phyloP scores from a whole-genome alignment of 306 rosid genomes.

The Quercus wislizeni region DNA sequence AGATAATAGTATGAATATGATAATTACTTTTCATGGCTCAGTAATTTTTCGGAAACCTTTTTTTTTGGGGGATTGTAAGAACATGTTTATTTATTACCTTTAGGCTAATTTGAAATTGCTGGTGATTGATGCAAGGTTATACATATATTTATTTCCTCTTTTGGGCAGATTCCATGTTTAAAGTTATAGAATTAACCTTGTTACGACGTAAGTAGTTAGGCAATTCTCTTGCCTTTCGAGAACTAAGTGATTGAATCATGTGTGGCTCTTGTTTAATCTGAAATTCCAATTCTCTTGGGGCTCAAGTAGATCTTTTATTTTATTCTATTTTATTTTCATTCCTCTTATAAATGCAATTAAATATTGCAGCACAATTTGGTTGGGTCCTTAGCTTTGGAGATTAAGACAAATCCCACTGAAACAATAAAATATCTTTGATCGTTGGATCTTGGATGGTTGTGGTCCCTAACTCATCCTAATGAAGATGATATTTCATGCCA shows the following conservation, averaged over 20 bases:
- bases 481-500: constrained; percentile 38
- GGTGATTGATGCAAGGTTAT: constrained; percentile 16
- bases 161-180: background rate
- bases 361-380: constrained; percentile 39
- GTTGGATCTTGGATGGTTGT: constrained; percentile 31
- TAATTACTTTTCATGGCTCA: constrained; percentile 12
- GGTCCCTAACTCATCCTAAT: constrained; percentile 53
- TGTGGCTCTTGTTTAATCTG: constrained; percentile 38
- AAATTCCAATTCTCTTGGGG: background rate
- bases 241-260: constrained; percentile 18
- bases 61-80: constrained; percentile 16
- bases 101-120: constrained; percentile 24
- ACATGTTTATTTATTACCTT: constrained; percentile 17
- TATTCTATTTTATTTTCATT: background rate
- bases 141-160: constrained; percentile 10
- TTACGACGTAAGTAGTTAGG: background rate
- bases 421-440: constrained; percentile 30
- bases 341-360: constrained; percentile 28
- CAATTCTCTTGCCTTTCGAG: constrained; percentile 3
- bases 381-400: constrained; percentile 34
- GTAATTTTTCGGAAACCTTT: constrained; percentile 2
- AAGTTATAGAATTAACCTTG: background rate
- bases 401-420: constrained; percentile 19
- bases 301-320: background rate
- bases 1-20: constrained; percentile 17